Evolutionary conservation across 345 rosid species (phyloP).

Genomic region (Corchorus capsularis): DNA sequence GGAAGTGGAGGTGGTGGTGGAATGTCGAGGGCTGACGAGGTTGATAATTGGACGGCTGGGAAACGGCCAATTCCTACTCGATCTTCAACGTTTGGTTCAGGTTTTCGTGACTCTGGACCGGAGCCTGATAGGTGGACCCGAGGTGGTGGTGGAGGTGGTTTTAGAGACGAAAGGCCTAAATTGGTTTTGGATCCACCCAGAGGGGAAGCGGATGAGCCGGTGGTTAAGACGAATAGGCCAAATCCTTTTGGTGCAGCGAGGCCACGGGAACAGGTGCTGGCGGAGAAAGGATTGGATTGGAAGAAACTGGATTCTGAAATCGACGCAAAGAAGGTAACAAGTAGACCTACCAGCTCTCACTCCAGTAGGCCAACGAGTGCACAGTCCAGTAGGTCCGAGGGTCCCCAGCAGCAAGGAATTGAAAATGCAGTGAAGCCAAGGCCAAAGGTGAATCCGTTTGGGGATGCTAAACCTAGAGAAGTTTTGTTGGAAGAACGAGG

Average conservation of each 20-base stretch:
- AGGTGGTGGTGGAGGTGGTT: slow-evolving; percentile 44
- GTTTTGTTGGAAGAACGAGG: slow-evolving; percentile 88
- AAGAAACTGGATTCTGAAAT: slow-evolving; percentile 77
- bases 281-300: slow-evolving; percentile 95
- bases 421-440: slow-evolving; percentile 71
- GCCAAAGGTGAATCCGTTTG: slow-evolving; percentile 93
- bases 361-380: slow-evolving; percentile 97
- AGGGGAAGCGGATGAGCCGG: slow-evolving; percentile 47
- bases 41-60: slow-evolving; percentile 71
- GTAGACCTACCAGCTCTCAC: slow-evolving; percentile 85
- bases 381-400: slow-evolving; percentile 81
- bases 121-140: slow-evolving; percentile 75
- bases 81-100: slow-evolving; percentile 66
- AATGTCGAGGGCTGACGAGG: slow-evolving; percentile 80
- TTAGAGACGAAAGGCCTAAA: slow-evolving; percentile 61
- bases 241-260: slow-evolving; percentile 93
- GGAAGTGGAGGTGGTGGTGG: slow-evolving; percentile 50
- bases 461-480: slow-evolving; percentile 95
- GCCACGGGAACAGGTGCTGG: slow-evolving; percentile 90
- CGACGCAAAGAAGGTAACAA: slow-evolving; percentile 70
- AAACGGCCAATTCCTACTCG: slow-evolving; percentile 57
- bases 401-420: slow-evolving; percentile 51
- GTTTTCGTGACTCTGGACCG: slow-evolving; percentile 54
- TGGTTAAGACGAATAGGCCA: slow-evolving; percentile 57
- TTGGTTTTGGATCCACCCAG: slow-evolving; percentile 69